Percentiles rank a stretch among this genome's conserved stretches.
phyloP scores from a whole-genome alignment of 148 eudicot genomes.

The Salicornia ramosissima region DNA sequence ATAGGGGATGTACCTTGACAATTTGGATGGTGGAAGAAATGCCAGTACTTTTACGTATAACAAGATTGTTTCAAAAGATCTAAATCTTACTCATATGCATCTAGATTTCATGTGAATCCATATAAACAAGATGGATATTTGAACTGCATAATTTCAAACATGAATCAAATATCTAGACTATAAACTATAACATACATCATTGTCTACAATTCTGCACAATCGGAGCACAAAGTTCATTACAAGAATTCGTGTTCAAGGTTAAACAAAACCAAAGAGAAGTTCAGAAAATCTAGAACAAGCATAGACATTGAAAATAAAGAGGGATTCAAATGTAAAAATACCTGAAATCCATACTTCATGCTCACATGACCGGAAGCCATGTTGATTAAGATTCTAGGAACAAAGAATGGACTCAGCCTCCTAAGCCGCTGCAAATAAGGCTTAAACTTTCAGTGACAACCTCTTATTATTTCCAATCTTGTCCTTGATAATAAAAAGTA shows the following conservation, averaged over 20 bases:
- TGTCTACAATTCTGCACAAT: background rate
- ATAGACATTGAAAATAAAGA: background rate
- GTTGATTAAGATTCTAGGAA: slow-evolving; percentile 90
- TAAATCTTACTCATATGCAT: too few relatives aligned
- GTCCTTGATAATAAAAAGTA: background rate
- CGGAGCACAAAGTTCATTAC: background rate
- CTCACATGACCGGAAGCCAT: slow-evolving; percentile 99
- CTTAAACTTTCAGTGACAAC: background rate
- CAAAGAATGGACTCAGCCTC: slow-evolving; percentile 88
- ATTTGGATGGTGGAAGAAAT: too few relatives aligned
- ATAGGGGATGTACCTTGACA: too few relatives aligned
- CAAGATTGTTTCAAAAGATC: too few relatives aligned
- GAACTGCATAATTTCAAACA: background rate
- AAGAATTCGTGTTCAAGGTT: background rate
- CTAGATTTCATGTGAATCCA: background rate
- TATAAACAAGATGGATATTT: background rate
- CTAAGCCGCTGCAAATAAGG: slow-evolving; percentile 58
- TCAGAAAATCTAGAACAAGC: slow-evolving; percentile 5
- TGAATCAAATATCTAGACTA: background rate
- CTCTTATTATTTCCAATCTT: background rate
- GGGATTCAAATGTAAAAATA: slow-evolving; percentile 16
- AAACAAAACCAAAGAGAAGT: background rate
- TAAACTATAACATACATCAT: background rate
- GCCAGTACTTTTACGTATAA: too few relatives aligned
- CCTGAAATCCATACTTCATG: slow-evolving; percentile 98